Conservation (phyloP, 176 grass and related monocot genomes). For the Bromus sterilis region DNA sequence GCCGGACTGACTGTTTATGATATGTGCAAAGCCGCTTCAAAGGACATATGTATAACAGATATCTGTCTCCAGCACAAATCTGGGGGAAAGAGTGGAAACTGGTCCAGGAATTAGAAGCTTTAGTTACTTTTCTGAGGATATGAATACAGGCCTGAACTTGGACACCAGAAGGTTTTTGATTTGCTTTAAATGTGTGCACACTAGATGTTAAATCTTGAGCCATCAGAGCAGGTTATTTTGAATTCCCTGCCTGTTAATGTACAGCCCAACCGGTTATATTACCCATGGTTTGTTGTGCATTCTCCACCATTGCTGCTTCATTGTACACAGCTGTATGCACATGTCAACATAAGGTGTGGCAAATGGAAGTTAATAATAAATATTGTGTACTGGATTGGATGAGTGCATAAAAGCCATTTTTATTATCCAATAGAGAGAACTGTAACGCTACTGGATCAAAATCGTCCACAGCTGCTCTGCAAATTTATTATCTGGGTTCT, state of each 20-base stretch:
- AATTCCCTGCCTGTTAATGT: background rate
- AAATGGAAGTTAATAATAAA: background rate
- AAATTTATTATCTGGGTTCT: background rate
- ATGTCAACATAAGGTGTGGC: background rate
- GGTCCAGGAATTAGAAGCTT: conserved; percentile 51
- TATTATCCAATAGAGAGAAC: background rate
- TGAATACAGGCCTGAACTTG: background rate
- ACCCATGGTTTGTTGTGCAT: background rate
- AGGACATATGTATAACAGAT: conserved; percentile 85
- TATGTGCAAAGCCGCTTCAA: conserved; percentile 93
- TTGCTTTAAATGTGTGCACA: background rate
- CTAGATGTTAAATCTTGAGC: background rate
- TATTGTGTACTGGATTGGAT: background rate
- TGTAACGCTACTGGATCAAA: background rate
- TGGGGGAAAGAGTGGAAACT: conserved; percentile 80
- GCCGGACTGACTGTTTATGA: conserved; percentile 87
- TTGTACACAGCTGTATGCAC: background rate
- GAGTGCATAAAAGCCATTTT: background rate
- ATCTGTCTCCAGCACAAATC: conserved; percentile 64
- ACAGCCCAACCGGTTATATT: background rate
- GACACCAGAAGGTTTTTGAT: background rate
- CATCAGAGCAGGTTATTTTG: background rate
- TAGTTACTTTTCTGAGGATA: background rate
- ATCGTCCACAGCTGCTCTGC: background rate
- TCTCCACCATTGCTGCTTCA: background rate